Base-by-base conservation (phyloP, 768 basidiomycete species). In the Serendipita indica region DNA sequence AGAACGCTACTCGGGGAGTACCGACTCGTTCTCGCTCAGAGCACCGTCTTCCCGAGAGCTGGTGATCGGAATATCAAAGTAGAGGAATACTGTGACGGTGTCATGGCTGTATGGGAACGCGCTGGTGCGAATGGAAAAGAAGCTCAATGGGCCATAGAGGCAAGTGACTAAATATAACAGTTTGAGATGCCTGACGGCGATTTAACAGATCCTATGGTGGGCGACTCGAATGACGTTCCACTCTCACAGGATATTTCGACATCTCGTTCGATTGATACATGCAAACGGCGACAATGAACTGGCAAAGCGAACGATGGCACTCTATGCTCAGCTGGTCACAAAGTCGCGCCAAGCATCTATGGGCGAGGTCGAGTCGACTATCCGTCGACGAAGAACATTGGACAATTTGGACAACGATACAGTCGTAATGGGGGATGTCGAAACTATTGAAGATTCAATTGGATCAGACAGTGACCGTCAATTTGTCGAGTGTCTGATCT, bases 151-250 rank as follows among this genome's bases (percentile, higher is more conserved):
- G 80, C 87, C 16, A 77, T 90, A 57, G 88, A 91, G 67, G 86
- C 87, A 62, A 63, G 84, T 79, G 22, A 58, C 37, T 13, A 46
- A 58, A 61, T 41, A 25, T 32, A 3, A 2, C 7, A 1, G 3
- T 27, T 58, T 39, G 57, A 0, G 30, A 52, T 3, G 18, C 22
- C 56, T 60, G 1, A 30, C 13, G 22, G 30, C 13, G 13, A 39
- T 22, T 25, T 4, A 30, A 18, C 68, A 88, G 86, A 78, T 90
- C 20, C 76, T 97, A 1, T 94, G 90, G 86, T 92, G 90, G 90
- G 86, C 90, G 0, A 92, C 90, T 6, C 82, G 84, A 20, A 77
- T 92, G 20, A 98, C 94, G 0, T 96, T 97, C 75, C 92, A 96
- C 66, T 93, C 89, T 0, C 85, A 84, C 61, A 79, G 82, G 6